A percentile compares a stretch with the other conserved stretches of the same genome.
Evolutionary conservation across 73 alveolate species (phyloP).

Genomic region (Paramecium primaurelia): DNA sequence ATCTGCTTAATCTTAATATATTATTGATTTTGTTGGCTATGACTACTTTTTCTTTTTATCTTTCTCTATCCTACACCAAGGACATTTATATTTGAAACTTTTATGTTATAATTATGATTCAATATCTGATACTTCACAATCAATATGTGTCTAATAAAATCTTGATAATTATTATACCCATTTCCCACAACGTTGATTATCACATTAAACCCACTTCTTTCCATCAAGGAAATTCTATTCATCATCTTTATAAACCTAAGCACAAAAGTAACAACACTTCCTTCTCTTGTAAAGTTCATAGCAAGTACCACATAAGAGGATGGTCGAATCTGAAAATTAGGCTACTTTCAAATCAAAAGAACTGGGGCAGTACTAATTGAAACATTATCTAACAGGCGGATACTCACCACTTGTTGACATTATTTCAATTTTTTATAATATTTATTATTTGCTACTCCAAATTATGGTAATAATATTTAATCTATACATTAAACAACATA

Average conservation of each 20-base stretch:
- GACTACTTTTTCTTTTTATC: neutral
- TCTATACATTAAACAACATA: neutral
- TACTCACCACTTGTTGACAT: neutral
- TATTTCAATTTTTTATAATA: neutral
- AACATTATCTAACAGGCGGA: neutral
- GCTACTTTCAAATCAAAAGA: neutral
- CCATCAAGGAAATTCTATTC: conserved; percentile 37
- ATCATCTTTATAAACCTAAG: conserved; percentile 30
- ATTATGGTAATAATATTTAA: neutral
- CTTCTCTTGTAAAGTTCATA: conserved; percentile 21
- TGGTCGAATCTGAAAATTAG: neutral
- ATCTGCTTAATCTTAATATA: neutral
- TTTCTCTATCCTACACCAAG: conserved; percentile 32
- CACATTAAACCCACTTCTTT: conserved; percentile 26
- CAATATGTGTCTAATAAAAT: conserved; percentile 41
- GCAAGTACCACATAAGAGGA: neutral
- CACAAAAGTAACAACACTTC: conserved; percentile 35
- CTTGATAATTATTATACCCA: conserved; percentile 20
- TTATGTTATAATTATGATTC: neutral
- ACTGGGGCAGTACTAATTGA: conserved; percentile 12
- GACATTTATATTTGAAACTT: conserved; percentile 37
- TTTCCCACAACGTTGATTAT: neutral
- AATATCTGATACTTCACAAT: conserved; percentile 7
- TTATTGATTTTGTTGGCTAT: neutral
- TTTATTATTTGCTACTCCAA: neutral